These are phyloP conservation scores for Aegilops umbellulata DNA, from an alignment of 176 grass and related monocot genomes.

Conservation along the genomic window DNA sequence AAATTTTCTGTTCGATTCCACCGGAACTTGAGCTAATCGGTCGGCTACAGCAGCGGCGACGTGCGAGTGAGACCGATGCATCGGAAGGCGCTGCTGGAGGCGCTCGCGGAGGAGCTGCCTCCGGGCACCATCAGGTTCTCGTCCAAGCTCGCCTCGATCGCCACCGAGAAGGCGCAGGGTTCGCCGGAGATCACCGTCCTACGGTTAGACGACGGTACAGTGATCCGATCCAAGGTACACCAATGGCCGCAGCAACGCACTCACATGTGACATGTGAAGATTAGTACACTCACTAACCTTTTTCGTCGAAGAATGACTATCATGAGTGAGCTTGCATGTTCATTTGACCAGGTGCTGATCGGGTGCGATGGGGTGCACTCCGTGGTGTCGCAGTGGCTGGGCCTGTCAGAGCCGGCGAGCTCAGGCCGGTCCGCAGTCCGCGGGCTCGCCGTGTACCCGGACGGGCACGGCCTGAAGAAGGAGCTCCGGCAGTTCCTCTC, in stretches of 20 bases:
- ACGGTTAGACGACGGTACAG: conserved; percentile 51
- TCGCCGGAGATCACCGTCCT: conserved; percentile 34
- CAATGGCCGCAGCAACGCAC: neutral
- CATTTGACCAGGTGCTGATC: conserved; percentile 36
- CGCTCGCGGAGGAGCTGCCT: conserved; percentile 61
- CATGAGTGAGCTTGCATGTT: neutral
- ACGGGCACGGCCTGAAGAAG: conserved; percentile 43
- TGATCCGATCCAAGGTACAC: conserved; percentile 66
- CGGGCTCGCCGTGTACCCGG: conserved; percentile 44
- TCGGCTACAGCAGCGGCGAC: neutral
- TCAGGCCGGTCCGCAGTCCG: conserved; percentile 40
- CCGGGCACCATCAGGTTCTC: conserved; percentile 61
- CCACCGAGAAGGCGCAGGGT: conserved; percentile 1
- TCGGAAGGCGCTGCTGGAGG: conserved; percentile 55
- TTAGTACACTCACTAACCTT: neutral
- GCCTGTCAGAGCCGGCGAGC: conserved; percentile 37
- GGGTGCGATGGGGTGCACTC: conserved; percentile 77
- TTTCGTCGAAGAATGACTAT: neutral
- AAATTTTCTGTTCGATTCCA: neutral
- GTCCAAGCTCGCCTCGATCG: conserved; percentile 57
- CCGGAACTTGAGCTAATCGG: neutral
- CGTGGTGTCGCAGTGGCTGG: conserved; percentile 57
- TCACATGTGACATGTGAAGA: neutral
- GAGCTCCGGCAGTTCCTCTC: conserved; percentile 47
- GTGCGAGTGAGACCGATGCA: conserved; percentile 29